Conservation (phyloP, 208 protist species). For the Leptomonas pyrrhocoris region DNA sequence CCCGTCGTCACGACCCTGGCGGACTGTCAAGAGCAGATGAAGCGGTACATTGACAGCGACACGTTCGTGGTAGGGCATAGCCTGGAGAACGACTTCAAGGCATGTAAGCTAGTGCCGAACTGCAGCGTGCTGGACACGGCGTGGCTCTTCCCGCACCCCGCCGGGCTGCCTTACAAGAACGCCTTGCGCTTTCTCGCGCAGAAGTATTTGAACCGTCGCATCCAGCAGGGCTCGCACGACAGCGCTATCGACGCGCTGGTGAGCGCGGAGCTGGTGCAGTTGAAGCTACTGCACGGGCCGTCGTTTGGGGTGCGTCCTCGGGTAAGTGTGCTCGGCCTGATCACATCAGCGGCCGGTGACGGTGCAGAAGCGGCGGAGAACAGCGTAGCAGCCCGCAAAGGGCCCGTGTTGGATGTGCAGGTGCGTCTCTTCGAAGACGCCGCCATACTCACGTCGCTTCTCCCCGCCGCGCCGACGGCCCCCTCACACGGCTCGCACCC, state of each 20-base stretch:
- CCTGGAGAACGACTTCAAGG: slow-evolving; percentile 94
- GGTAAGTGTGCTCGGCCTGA: slow-evolving; percentile 66
- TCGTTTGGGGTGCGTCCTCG: slow-evolving; percentile 66
- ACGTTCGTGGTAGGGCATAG: slow-evolving; percentile 93
- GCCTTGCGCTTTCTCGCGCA: slow-evolving; percentile 80
- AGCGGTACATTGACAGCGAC: slow-evolving; percentile 53
- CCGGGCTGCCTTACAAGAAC: slow-evolving; percentile 83
- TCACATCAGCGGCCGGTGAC: slow-evolving; percentile 35
- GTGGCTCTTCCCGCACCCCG: slow-evolving; percentile 89
- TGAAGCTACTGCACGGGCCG: slow-evolving; percentile 84
- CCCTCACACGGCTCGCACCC: background rate
- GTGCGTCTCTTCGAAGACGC: slow-evolving; percentile 74
- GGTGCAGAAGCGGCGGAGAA: background rate
- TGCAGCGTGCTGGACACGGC: slow-evolving; percentile 89
- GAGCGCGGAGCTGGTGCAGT: slow-evolving; percentile 77
- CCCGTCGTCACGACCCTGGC: slow-evolving; percentile 68
- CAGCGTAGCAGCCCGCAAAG: background rate
- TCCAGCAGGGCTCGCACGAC: slow-evolving; percentile 90
- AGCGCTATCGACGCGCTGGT: slow-evolving; percentile 82
- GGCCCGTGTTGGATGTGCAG: slow-evolving; percentile 18
- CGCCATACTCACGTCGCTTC: slow-evolving; percentile 7
- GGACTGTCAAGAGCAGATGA: slow-evolving; percentile 77
- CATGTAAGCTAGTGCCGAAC: slow-evolving; percentile 81
- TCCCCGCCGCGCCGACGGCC: slow-evolving; percentile 6
- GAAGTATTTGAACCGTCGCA: slow-evolving; percentile 75